Conservation (phyloP, 1,284 basidiomycete genomes). For the Tranzscheliella williamsii region DNA sequence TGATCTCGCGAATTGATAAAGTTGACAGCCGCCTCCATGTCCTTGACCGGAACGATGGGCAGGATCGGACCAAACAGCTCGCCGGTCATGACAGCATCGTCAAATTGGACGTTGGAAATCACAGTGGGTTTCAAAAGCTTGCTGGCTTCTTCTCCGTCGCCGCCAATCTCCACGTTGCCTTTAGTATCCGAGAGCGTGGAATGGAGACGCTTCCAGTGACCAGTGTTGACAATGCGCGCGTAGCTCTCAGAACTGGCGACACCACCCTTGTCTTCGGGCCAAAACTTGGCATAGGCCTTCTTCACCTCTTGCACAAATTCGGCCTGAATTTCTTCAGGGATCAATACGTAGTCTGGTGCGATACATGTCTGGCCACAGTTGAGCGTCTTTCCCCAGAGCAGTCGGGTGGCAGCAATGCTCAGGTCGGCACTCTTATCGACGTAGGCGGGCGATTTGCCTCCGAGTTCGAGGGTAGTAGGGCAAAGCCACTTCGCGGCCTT, state of each 20-base stretch:
- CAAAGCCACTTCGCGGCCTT: slow-evolving; percentile 86
- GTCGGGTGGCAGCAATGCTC: slow-evolving; percentile 64
- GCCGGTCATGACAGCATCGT: slow-evolving; percentile 69
- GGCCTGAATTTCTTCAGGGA: slow-evolving; percentile 70
- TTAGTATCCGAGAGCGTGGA: slow-evolving; percentile 71
- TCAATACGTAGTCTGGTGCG: slow-evolving; percentile 74
- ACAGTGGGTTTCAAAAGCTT: slow-evolving; percentile 72
- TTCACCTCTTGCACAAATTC: slow-evolving; percentile 69
- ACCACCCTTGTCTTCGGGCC: slow-evolving; percentile 62
- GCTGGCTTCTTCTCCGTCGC: slow-evolving; percentile 68
- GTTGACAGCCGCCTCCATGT: slow-evolving; percentile 48
- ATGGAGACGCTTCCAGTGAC: slow-evolving; percentile 70
- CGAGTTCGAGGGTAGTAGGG: slow-evolving; percentile 77
- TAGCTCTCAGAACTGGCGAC: slow-evolving; percentile 64
- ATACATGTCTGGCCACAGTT: slow-evolving; percentile 70
- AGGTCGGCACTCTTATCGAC: slow-evolving; percentile 70
- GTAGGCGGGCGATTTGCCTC: slow-evolving; percentile 82
- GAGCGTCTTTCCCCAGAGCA: slow-evolving; percentile 78
- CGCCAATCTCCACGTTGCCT: slow-evolving; percentile 74
- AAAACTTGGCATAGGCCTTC: slow-evolving; percentile 64
- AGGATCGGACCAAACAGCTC: slow-evolving; percentile 78
- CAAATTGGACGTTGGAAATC: slow-evolving; percentile 68
- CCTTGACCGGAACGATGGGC: slow-evolving; percentile 74
- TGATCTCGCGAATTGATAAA: slow-evolving; percentile 67
- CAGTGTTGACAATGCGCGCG: slow-evolving; percentile 65